phyloP scores from a whole-genome alignment of 257 asterid species.

The Lycium ferocissimum region DNA sequence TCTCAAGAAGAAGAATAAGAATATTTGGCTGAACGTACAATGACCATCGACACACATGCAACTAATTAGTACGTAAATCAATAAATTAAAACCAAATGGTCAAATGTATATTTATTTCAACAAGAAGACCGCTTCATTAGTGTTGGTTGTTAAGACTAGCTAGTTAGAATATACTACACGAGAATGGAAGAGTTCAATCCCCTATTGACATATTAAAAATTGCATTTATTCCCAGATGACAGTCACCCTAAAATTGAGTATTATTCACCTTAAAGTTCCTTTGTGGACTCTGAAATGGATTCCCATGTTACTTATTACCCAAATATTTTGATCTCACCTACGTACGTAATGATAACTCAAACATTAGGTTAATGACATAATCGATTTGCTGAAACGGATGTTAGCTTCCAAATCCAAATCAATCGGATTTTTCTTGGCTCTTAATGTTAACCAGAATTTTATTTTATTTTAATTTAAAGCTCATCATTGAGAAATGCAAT shows the following conservation, averaged over 20 bases:
- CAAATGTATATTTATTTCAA: slow-evolving; percentile 6
- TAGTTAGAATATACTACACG: neutral
- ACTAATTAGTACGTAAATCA: neutral
- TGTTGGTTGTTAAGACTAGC: neutral
- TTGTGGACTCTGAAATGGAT: neutral
- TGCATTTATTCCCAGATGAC: neutral
- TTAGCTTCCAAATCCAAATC: too few relatives aligned
- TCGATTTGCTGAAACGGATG: too few relatives aligned
- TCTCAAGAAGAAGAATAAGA: neutral
- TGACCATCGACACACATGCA: neutral
- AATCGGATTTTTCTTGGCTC: too few relatives aligned
- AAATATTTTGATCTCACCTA: too few relatives aligned
- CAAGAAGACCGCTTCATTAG: neutral
- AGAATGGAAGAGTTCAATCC: neutral
- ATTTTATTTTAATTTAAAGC: too few relatives aligned
- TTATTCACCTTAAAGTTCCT: neutral
- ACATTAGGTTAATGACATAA: too few relatives aligned
- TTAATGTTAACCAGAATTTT: too few relatives aligned
- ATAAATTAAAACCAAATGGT: neutral
- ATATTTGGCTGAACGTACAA: neutral
- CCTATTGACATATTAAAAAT: neutral
- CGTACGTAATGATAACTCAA: too few relatives aligned
- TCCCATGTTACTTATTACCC: neutral
- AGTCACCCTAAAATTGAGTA: neutral
- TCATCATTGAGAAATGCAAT: too few relatives aligned